A percentile compares a stretch with the other conserved stretches of the same genome.
These are phyloP conservation scores for Candida ficus DNA, from an alignment of 805 yeast species.

Conservation along the genomic window DNA sequence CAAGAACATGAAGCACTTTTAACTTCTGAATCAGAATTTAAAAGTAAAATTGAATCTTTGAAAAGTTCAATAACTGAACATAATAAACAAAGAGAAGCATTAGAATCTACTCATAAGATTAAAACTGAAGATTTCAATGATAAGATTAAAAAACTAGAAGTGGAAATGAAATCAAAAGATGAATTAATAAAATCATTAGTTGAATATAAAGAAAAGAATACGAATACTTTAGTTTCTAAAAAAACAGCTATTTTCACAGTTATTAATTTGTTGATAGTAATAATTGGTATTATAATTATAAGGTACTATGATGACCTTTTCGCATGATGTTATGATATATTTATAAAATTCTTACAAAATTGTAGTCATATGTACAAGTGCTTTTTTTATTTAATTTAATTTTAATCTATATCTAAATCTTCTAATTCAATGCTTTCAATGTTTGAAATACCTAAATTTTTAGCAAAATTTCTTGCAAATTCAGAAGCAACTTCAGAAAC, in stretches of 20 bases:
- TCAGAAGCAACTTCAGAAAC: conserved; percentile 35
- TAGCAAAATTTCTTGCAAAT: conserved; percentile 42
- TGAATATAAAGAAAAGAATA: neutral
- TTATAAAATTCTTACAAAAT: too few species aligned
- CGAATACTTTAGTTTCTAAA: neutral
- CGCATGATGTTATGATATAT: too few species aligned
- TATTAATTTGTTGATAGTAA: neutral
- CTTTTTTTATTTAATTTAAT: neutral
- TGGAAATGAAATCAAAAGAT: neutral
- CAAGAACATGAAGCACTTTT: too few species aligned
- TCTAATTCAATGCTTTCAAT: conserved; percentile 34
- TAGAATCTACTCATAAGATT: neutral
- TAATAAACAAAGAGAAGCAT: neutral
- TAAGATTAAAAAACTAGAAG: neutral
- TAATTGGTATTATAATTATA: neutral
- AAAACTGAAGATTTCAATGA: neutral
- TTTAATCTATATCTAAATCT: conserved; percentile 23
- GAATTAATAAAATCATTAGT: neutral
- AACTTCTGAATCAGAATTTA: too few species aligned
- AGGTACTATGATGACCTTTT: too few species aligned
- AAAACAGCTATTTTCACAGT: conserved; percentile 1
- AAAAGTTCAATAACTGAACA: too few species aligned
- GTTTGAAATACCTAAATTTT: conserved; percentile 31
- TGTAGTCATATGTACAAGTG: too few species aligned
- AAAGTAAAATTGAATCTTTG: too few species aligned